Evolutionary conservation across 148 eudicot species (phyloP), one percentile per base, ranked within the genome.

Genomic region (Rhododendron vialii): DNA sequence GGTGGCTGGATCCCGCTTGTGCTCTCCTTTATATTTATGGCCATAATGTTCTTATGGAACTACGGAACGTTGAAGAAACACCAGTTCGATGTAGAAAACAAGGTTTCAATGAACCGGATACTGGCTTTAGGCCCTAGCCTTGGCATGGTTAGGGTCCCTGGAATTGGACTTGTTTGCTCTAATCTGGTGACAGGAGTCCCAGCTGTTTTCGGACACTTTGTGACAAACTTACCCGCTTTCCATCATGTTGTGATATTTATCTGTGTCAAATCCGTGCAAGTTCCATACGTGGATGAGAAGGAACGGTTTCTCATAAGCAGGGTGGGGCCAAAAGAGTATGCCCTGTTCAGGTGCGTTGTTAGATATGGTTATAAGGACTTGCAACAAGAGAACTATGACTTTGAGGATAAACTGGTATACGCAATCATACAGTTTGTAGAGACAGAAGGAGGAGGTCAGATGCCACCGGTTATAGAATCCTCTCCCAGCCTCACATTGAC

Each of bases 181-280:
- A 91, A 92, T 87, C 87, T 93, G 43, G 90, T 87, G 35, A 89
- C 89, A 1, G 96, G 96, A 4, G 89, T 93, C 82, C 96, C 96
- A 7, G 92, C 94, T 5, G 89, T 92, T 22, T 93, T 93, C 78
- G 93, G 92, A 26, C 94, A 92, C 82, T 93, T 93, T 41, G 91
- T 93, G 14, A 93, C 96, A 24, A 93, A 93, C 89, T 91, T 93
- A 33, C 96, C 94, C 3, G 96, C 96, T 77, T 91, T 93, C 67
- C 96, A 93, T 86, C 92, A 91, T n/a, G 90, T 93, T 76, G 80
- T 93, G 65, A 89, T 92, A 59, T 90, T 93, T 20, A 93, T 91
- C 10, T 92, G 94, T 48, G 84, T 93, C 20, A 93, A 93, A 83
- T 89, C 91, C 0, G 90, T 92, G 33, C 96, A 90, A 47, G 92